A percentile compares a stretch with the other conserved stretches of the same genome.
Conservation (phyloP, 78 protist genomes). For the Emiliania huxleyi region DNA sequence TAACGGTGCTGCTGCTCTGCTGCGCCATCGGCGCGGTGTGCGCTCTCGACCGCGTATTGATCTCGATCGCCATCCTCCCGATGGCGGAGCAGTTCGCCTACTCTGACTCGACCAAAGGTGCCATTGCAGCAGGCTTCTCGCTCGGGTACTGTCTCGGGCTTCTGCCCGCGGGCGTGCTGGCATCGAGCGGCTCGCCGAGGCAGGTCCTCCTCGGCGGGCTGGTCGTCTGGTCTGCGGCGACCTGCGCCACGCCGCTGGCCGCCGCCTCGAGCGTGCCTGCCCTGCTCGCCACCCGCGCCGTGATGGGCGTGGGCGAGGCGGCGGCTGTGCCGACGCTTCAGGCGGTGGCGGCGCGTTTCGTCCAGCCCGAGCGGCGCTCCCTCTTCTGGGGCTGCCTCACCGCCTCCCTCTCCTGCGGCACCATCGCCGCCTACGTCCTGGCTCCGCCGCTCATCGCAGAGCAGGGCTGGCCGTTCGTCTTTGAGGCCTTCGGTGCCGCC, state of each 20-base stretch:
- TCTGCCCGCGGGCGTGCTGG: background rate
- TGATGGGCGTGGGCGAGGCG: conserved; percentile 26
- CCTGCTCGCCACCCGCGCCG: background rate
- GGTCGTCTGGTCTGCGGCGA: background rate
- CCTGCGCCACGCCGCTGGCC: background rate
- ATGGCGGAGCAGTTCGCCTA: background rate
- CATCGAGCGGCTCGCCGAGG: background rate
- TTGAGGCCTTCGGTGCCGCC: background rate
- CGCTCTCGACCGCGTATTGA: conserved; percentile 13
- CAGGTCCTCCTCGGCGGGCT: background rate
- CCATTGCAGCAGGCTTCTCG: background rate
- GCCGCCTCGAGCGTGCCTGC: background rate
- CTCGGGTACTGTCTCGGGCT: conserved; percentile 8
- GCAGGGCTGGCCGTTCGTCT: background rate
- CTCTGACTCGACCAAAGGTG: background rate
- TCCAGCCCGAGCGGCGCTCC: background rate
- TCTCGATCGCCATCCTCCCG: background rate
- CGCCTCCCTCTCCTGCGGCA: background rate
- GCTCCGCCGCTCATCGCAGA: background rate
- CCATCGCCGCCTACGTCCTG: background rate
- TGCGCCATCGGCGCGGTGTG: background rate
- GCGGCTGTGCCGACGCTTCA: background rate
- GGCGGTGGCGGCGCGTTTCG: background rate
- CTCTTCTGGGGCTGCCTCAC: background rate
- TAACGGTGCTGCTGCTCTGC: background rate